Conservation (phyloP, 768 basidiomycete genomes). For the Zangia roseola region DNA sequence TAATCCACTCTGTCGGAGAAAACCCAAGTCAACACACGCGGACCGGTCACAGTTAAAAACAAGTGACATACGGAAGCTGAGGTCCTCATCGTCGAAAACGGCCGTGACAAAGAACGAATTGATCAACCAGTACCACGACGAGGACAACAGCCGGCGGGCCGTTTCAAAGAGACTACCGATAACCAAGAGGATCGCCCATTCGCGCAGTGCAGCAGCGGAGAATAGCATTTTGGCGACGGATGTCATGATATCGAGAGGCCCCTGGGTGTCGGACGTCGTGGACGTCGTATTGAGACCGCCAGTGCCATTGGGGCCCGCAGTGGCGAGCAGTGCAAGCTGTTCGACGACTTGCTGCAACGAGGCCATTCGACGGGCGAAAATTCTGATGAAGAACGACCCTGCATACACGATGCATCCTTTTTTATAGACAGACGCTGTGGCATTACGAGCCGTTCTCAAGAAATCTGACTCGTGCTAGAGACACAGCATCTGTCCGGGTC, state of each 20-base stretch:
- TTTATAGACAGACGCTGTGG: conserved; percentile 14
- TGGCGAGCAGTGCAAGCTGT: conserved; percentile 26
- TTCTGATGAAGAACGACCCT: background rate
- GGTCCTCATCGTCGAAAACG: conserved; percentile 56
- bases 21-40: background rate
- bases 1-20: conserved; percentile 56
- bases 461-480: conserved; percentile 5
- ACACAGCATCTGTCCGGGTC: conserved; percentile 7
- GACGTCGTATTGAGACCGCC: conserved; percentile 15
- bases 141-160: conserved; percentile 45
- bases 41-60: background rate
- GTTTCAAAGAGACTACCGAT: conserved; percentile 64
- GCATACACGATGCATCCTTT: background rate
- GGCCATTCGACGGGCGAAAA: conserved; percentile 13
- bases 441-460: too few species aligned
- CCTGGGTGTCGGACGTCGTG: conserved; percentile 6
- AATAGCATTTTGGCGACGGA: conserved; percentile 45
- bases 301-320: conserved; percentile 11
- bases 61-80: conserved; percentile 47
- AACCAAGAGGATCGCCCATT: conserved; percentile 64
- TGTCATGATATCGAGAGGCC: conserved; percentile 28
- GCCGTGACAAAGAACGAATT: conserved; percentile 63
- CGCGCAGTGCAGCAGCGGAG: conserved; percentile 53
- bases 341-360: conserved; percentile 31
- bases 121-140: conserved; percentile 43